These are phyloP conservation scores for Phytophthora cactorum DNA, from an alignment of 352 stramenopile species.

Conservation along the genomic window DNA sequence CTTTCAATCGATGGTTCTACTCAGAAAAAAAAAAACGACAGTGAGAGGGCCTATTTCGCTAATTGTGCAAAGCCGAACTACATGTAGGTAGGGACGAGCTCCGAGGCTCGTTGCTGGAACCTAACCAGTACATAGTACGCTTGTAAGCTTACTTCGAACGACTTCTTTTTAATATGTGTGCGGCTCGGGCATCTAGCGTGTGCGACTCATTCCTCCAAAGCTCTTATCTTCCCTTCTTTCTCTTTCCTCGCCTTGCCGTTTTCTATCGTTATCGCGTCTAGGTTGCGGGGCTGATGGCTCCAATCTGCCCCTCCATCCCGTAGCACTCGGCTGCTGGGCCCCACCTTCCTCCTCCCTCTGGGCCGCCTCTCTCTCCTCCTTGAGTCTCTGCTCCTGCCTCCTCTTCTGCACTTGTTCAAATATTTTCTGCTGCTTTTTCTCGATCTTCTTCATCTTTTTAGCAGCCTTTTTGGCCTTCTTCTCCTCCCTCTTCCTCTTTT, in stretches of 20 bases:
- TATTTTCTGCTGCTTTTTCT: constrained; percentile 58
- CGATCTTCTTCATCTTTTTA: constrained; percentile 57
- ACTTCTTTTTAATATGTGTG: no score
- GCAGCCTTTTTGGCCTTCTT: constrained; percentile 61
- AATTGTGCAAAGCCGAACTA: no score
- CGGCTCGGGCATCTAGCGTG: constrained; percentile 33
- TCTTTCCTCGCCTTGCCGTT: constrained; percentile 2
- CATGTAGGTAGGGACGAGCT: no score
- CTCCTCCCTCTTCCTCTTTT: constrained; percentile 61
- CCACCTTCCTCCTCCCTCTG: constrained; percentile 15
- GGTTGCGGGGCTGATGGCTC: constrained; percentile 47
- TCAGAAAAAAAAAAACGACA: no score
- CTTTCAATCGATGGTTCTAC: no score
- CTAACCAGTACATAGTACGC: background rate
- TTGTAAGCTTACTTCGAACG: no score
- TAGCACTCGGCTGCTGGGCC: constrained; percentile 45
- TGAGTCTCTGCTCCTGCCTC: constrained; percentile 39
- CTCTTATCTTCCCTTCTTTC: constrained; percentile 40
- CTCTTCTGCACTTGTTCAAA: constrained; percentile 58
- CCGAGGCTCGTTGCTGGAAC: no score
- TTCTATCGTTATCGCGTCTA: constrained; percentile 18
- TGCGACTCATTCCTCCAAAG: constrained; percentile 65
- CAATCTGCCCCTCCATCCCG: constrained; percentile 68
- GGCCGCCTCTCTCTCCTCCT: constrained; percentile 28
- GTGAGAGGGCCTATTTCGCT: no score